Percentiles rank a stretch among this genome's conserved stretches.
These are phyloP conservation scores for Picea engelmannii DNA, from an alignment of 83 land plant genomes.

Conservation along the genomic window DNA sequence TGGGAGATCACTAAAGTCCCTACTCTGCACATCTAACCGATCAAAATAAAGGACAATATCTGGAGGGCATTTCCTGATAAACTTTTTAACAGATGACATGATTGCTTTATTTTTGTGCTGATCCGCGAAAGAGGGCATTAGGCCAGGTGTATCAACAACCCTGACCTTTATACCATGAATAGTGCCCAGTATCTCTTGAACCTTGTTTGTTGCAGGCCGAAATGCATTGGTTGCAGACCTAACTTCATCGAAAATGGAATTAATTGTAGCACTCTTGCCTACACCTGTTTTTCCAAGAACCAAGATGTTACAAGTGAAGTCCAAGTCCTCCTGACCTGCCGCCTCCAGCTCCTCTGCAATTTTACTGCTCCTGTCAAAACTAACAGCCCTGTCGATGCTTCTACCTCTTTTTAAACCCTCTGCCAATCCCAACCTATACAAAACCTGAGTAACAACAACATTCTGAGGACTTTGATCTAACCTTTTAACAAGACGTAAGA, in stretches of 20 bases:
- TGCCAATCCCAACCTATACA: constrained; percentile 91
- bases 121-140: constrained; percentile 62
- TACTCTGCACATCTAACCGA: constrained; percentile 54
- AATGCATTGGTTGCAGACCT: constrained; percentile 86
- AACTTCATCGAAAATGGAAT: constrained; percentile 90
- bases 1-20: constrained; percentile 61
- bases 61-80: constrained; percentile 83
- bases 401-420: constrained; percentile 87
- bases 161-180: constrained; percentile 91
- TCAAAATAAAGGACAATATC: constrained; percentile 84
- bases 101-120: constrained; percentile 74
- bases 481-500: constrained; percentile 88
- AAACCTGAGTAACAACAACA: constrained; percentile 94
- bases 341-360: constrained; percentile 93
- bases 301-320: constrained; percentile 94
- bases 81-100: constrained; percentile 75
- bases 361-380: constrained; percentile 90
- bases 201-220: constrained; percentile 70
- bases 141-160: constrained; percentile 93
- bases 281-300: constrained; percentile 96
- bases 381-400: constrained; percentile 69
- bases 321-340: constrained; percentile 82
- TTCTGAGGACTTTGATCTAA: constrained; percentile 96
- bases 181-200: constrained; percentile 79
- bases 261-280: constrained; percentile 97